Base-by-base conservation (phyloP, 164 flowering plant genomes). In the Macadamia integrifolia region DNA sequence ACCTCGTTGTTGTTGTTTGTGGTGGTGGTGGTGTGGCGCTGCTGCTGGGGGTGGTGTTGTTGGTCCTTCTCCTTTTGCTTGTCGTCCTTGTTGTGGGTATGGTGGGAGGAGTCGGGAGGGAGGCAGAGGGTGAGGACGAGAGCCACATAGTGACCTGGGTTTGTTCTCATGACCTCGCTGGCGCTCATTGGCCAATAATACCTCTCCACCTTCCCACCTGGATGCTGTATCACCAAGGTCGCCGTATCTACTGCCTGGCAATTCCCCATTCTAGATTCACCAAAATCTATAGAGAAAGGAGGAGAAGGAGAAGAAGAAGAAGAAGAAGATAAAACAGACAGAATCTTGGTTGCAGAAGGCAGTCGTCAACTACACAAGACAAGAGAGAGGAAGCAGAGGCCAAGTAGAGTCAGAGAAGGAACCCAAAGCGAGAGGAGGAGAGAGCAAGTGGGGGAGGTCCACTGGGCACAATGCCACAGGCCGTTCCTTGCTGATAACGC, bases 241-340 rank as follows among this genome's bases (percentile, higher is more conserved):
- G 96, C 96, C 11, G 89, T 73, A 67, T 93, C 98, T 11, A 90
- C 79, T n/a, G 98, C 98, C 76, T 93, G 98, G 71, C 98, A 91
- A 66, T 93, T 90, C 23, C 92, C 94, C 97, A 93, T 88, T 23
- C 64, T 76, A 64, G 58, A 66, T 60, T 67, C 2, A 46, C 12
- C 23, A 23, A 46, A 46, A 11, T 8, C 12, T 4, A 3, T 29
- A 12, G 23, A 30, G 8, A 46, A 31, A 50, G 29, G 11, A 14
- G 40, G 44, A 31, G 35, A 64, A 43, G 42, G 46, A 18, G 67
- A 10, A 49, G 64, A 59, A 63, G 64, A 62, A 15, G 70, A 30
- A 32, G 17, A 53, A 53, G 57, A 11, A 4, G 2, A 14, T 3
- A 50, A 50, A 6, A 15, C 55, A 50, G 6, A 35, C 57, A 53